These are phyloP conservation scores for Colletotrichum cereale DNA, from an alignment of 2,329 filamentous ascomycete genomes.

Conservation along the genomic window DNA sequence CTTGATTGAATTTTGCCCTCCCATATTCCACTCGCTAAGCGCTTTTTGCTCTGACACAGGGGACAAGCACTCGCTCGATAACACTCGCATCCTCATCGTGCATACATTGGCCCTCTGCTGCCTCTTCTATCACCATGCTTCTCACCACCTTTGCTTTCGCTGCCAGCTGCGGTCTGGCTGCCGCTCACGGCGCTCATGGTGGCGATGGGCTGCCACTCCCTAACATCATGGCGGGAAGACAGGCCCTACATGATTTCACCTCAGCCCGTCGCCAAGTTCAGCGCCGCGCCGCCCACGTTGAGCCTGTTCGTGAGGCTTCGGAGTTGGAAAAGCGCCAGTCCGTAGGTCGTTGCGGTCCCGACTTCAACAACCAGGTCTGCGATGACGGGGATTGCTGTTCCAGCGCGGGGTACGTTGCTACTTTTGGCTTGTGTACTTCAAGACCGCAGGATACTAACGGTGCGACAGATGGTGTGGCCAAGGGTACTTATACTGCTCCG, in stretches of 20 bases:
- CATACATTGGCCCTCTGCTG: not conserved
- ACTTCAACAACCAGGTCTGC: conserved; percentile 50
- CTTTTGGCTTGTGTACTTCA: not conserved
- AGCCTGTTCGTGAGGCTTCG: conserved; percentile 22
- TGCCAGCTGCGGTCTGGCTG: conserved; percentile 26
- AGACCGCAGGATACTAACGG: not conserved
- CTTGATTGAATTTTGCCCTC: conserved; percentile 31
- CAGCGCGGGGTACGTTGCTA: conserved; percentile 52
- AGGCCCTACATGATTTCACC: conserved; percentile 31
- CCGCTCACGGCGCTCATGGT: conserved; percentile 23
- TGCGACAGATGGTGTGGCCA: conserved; percentile 65
- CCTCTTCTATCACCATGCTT: conserved; percentile 22
- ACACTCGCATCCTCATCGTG: not conserved
- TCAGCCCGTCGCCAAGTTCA: conserved; percentile 27
- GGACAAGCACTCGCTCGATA: conserved; percentile 13
- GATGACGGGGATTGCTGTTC: conserved; percentile 55
- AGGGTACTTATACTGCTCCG: conserved; percentile 67
- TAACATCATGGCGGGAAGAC: conserved; percentile 34
- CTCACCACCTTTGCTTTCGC: conserved; percentile 26
- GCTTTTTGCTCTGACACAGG: conserved; percentile 2
- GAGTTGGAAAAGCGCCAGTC: conserved; percentile 49
- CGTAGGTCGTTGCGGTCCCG: conserved; percentile 61
- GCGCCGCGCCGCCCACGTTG: conserved; percentile 24
- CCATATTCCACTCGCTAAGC: conserved; percentile 33
- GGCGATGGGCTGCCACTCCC: conserved; percentile 23